Percentiles rank a stretch among this genome's conserved stretches.
These are phyloP conservation scores for Kitagawia praeruptora DNA, from an alignment of 129 eudicot species.

Conservation along the genomic window DNA sequence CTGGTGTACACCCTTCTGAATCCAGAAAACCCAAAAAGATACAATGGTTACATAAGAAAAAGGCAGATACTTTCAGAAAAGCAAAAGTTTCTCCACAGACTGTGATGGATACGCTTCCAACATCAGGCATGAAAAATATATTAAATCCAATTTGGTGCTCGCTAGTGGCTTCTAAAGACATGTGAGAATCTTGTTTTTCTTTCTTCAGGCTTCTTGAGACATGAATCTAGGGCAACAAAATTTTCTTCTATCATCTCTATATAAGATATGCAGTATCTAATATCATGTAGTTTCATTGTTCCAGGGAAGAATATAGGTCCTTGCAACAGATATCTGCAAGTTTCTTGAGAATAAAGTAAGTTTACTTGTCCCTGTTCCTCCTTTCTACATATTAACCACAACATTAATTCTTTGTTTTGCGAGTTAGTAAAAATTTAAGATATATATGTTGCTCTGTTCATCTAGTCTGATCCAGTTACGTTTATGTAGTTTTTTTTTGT, in stretches of 20 bases:
- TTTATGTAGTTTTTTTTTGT: too few relatives aligned
- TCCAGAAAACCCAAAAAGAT: slow-evolving; percentile 44
- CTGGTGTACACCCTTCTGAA: slow-evolving; percentile 35
- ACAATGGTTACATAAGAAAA: slow-evolving; percentile 36
- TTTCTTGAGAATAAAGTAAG: slow-evolving; percentile 76
- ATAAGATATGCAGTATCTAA: not conserved
- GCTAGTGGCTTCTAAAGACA: slow-evolving; percentile 49
- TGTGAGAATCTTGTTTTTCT: slow-evolving; percentile 38
- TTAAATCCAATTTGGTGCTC: slow-evolving; percentile 68
- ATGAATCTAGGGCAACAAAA: not conserved
- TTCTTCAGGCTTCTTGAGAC: not conserved
- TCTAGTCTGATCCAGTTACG: too few relatives aligned
- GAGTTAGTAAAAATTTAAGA: too few relatives aligned
- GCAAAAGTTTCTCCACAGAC: slow-evolving; percentile 33
- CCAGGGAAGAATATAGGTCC: slow-evolving; percentile 53
- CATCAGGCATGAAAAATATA: slow-evolving; percentile 28
- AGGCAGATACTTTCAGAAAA: slow-evolving; percentile 30
- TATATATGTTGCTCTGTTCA: too few relatives aligned
- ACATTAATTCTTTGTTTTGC: not conserved
- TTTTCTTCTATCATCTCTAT: slow-evolving; percentile 7
- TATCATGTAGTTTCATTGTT: slow-evolving; percentile 4
- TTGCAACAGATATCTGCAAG: slow-evolving; percentile 68
- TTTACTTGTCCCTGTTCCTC: slow-evolving; percentile 1
- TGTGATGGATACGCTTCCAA: slow-evolving; percentile 39
- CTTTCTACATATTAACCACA: not conserved